phyloP scores from a whole-genome alignment of 352 stramenopile species.

The Phytophthora palmivora region DNA sequence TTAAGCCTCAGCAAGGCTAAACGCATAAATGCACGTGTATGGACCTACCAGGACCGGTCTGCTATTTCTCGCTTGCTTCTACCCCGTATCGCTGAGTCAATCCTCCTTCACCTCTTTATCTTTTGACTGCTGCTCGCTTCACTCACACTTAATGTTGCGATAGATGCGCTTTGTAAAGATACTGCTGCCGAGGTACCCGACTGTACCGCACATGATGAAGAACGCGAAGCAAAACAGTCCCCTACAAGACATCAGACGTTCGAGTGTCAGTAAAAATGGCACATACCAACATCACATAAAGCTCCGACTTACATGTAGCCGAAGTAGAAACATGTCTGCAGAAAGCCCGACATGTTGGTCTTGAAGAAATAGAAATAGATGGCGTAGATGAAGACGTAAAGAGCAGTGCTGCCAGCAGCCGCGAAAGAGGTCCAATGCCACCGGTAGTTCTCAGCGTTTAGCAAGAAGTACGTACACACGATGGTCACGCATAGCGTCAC shows the following conservation, averaged over 20 bases:
- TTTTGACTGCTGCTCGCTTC: conserved; percentile 38
- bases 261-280: not conserved
- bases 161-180: conserved; percentile 96
- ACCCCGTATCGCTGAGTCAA: conserved; percentile 8
- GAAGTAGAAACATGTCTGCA: conserved; percentile 99
- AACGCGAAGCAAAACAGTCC: conserved; percentile 93
- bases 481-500: conserved; percentile 99
- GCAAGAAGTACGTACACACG: conserved; percentile 98
- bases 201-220: conserved; percentile 93
- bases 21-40: conserved; percentile 21
- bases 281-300: not conserved
- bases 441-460: conserved; percentile 99
- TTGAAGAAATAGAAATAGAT: conserved; percentile 99
- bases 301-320: conserved; percentile 94
- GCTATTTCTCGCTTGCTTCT: conserved; percentile 10
- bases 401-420: conserved; percentile 92
- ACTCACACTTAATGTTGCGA: conserved; percentile 96
- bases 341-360: conserved; percentile 98
- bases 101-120: conserved; percentile 27
- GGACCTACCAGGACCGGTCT: conserved; percentile 14
- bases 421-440: conserved; percentile 99
- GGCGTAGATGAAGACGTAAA: conserved; percentile 99
- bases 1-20: conserved; percentile 14
- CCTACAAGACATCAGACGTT: conserved; percentile 44
- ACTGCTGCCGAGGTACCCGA: conserved; percentile 92